phyloP scores from a whole-genome alignment of 2,329 filamentous ascomycete genomes.

The Paraphaeosphaeria sporulosa region DNA sequence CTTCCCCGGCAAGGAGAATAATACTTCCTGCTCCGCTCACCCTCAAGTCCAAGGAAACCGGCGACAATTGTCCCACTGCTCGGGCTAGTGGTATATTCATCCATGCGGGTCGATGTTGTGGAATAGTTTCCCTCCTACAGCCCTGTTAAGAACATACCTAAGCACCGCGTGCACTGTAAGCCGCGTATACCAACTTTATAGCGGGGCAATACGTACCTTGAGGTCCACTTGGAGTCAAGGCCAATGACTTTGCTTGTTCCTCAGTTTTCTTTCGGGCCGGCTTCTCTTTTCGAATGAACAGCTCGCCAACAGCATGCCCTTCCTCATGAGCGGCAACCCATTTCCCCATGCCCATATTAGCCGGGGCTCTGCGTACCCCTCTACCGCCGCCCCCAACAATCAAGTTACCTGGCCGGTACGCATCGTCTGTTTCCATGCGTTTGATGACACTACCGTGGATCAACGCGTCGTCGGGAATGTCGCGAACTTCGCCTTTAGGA shows the following conservation, averaged over 20 bases:
- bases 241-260: conserved; percentile 10
- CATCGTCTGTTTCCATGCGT: conserved; percentile 69
- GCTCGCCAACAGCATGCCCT: conserved; percentile 74
- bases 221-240: conserved; percentile 18
- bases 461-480: conserved; percentile 73
- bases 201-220: conserved; percentile 8
- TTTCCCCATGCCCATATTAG: conserved; percentile 71
- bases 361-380: conserved; percentile 68
- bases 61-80: not conserved
- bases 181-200: not conserved
- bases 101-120: no score
- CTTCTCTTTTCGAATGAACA: conserved; percentile 60
- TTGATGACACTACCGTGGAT: conserved; percentile 79
- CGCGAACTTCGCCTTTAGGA: conserved; percentile 77
- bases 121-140: not conserved
- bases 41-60: not conserved
- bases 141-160: conserved; percentile 2
- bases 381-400: conserved; percentile 81
- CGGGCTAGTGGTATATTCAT: not conserved
- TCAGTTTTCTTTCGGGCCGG: conserved; percentile 29
- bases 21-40: not conserved
- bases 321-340: conserved; percentile 72
- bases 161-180: not conserved
- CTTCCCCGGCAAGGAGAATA: not conserved
- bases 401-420: conserved; percentile 79